A percentile compares a stretch with the other conserved stretches of the same genome.
Conservation (phyloP, 495 filamentous ascomycete species). For the Trichocladium uniseriatum region DNA sequence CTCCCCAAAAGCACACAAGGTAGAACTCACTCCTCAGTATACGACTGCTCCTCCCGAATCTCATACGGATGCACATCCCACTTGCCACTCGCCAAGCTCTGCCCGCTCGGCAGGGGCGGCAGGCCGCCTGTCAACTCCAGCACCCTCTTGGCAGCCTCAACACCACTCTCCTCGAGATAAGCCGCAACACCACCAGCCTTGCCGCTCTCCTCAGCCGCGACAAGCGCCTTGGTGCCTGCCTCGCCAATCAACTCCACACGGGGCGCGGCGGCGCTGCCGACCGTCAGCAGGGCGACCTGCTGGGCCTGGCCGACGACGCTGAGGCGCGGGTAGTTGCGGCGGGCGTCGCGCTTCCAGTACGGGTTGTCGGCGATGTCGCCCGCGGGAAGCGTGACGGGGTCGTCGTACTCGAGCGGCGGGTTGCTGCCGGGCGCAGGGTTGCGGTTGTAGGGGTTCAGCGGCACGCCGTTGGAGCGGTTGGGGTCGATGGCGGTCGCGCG, state of each 20-base stretch:
- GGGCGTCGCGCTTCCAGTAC: conserved; percentile 92
- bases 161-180: conserved; percentile 59
- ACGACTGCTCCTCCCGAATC: conserved; percentile 47
- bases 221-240: conserved; percentile 69
- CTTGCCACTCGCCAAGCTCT: conserved; percentile 35
- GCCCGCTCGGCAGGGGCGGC: conserved; percentile 70
- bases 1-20: neutral
- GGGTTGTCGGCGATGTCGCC: conserved; percentile 94
- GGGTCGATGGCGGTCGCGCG: conserved; percentile 72
- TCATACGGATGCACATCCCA: conserved; percentile 49
- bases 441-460: conserved; percentile 87
- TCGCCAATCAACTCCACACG: conserved; percentile 80
- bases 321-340: conserved; percentile 75
- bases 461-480: conserved; percentile 81
- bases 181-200: conserved; percentile 56
- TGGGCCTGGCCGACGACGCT: conserved; percentile 77
- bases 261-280: conserved; percentile 73
- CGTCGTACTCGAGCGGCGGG: conserved; percentile 70
- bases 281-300: conserved; percentile 72
- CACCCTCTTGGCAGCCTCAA: conserved; percentile 51
- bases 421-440: conserved; percentile 74
- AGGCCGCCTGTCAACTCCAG: conserved; percentile 56
- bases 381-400: conserved; percentile 85
- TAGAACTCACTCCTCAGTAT: conserved; percentile 46
- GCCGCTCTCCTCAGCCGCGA: conserved; percentile 70